These are phyloP conservation scores for Mychonastes homosphaera DNA, from an alignment of 139 green algal genomes.

Conservation along the genomic window DNA sequence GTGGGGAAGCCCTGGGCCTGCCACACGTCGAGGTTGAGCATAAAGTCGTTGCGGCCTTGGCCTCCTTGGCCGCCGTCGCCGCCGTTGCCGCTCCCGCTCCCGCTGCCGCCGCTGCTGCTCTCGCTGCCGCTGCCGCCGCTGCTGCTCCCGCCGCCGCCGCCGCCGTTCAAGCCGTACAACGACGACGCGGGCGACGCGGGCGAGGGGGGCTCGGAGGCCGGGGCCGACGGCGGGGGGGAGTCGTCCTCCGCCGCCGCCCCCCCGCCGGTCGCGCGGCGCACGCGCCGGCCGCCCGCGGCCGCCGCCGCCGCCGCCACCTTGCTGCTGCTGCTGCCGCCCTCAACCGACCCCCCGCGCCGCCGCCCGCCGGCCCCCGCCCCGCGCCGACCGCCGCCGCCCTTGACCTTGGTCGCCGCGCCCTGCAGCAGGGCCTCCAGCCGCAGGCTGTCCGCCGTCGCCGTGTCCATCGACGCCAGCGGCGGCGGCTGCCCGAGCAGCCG, in stretches of 20 bases:
- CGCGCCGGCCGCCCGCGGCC: too few relatives aligned
- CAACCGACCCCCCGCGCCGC: too few relatives aligned
- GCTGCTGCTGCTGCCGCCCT: constrained; percentile 2
- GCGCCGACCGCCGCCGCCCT: too few relatives aligned
- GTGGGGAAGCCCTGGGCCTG: constrained; percentile 30
- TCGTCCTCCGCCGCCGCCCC: too few relatives aligned
- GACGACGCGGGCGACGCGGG: too few relatives aligned
- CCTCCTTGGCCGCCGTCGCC: not conserved
- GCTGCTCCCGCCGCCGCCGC: constrained; percentile 9
- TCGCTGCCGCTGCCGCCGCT: not conserved
- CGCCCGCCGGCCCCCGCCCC: too few relatives aligned
- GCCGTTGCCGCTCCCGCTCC: not conserved
- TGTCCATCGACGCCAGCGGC: constrained; percentile 4
- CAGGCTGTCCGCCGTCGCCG: constrained; percentile 14
- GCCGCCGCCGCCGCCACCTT: too few relatives aligned
- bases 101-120: constrained; percentile 2
- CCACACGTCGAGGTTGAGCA: constrained; percentile 47
- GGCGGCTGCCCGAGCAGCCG: constrained; percentile 22
- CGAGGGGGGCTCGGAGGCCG: too few relatives aligned
- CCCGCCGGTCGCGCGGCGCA: too few relatives aligned
- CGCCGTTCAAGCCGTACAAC: too few relatives aligned
- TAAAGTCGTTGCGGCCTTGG: constrained; percentile 12
- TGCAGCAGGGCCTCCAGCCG: constrained; percentile 8
- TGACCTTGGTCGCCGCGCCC: constrained; percentile 3
- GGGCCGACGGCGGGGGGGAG: too few relatives aligned